A percentile compares a stretch with the other conserved stretches of the same genome.
These are phyloP conservation scores for Lizonia empirigonia DNA, from an alignment of 2,329 filamentous ascomycete genomes.

Conservation along the genomic window DNA sequence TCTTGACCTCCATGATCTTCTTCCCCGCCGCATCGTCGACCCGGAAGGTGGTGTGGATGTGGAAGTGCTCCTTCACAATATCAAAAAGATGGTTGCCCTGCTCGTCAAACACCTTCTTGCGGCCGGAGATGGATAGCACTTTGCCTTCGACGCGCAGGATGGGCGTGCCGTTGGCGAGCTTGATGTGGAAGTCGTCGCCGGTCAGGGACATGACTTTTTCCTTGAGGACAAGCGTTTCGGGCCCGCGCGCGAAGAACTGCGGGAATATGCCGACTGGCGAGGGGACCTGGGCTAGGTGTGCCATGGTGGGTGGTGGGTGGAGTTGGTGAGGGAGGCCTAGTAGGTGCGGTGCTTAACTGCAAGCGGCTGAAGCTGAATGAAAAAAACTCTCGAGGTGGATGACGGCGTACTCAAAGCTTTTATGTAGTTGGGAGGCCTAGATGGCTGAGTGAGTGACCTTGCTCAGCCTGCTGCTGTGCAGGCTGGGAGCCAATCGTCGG, in stretches of 20 bases:
- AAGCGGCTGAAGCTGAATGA: neutral
- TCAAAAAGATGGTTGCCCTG: conserved; percentile 62
- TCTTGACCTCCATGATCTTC: conserved; percentile 63
- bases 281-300: conserved; percentile 19
- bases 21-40: conserved; percentile 54
- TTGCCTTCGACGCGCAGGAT: conserved; percentile 64
- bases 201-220: conserved; percentile 67
- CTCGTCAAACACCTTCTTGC: conserved; percentile 63
- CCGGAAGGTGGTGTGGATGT: conserved; percentile 60
- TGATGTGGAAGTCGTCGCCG: conserved; percentile 69
- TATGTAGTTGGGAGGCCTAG: neutral
- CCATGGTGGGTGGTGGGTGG: conserved; percentile 10
- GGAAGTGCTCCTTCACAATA: conserved; percentile 59
- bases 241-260: conserved; percentile 32
- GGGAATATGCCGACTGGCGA: conserved; percentile 39
- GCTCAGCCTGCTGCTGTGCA: neutral
- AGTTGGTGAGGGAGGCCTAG: neutral
- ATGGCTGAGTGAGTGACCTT: neutral
- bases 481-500: neutral
- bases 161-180: conserved; percentile 58
- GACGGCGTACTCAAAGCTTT: neutral
- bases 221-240: conserved; percentile 60
- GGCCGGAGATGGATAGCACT: conserved; percentile 57
- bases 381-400: neutral
- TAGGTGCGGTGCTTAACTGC: neutral